Evolutionary conservation across 495 filamentous ascomycete species (phyloP).

Genomic region (Penicillium simplicissimum): DNA sequence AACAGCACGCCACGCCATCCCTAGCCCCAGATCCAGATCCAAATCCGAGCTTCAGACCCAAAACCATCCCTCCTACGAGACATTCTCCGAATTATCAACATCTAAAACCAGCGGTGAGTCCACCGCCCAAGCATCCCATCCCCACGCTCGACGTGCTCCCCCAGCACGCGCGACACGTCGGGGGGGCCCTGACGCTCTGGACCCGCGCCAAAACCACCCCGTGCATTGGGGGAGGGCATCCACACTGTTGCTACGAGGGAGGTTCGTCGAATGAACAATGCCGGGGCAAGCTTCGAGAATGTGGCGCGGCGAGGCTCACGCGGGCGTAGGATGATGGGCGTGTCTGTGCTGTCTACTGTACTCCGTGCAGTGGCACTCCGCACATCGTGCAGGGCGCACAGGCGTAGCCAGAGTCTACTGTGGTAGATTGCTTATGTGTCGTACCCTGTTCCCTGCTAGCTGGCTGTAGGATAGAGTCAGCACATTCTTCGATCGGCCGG

Average conservation of each 20-base stretch:
- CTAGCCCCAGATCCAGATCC: slow-evolving; percentile 4
- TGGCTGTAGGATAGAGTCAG: neutral
- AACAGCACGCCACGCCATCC: slow-evolving; percentile 4
- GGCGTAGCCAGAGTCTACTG: neutral
- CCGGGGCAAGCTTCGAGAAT: slow-evolving; percentile 29
- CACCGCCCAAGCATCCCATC: neutral
- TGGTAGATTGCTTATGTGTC: neutral
- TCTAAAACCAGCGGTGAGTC: slow-evolving; percentile 17
- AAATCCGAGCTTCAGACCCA: neutral
- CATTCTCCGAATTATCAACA: neutral
- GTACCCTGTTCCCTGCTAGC: neutral
- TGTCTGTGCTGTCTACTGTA: neutral
- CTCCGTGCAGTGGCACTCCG: neutral
- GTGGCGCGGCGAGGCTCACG: slow-evolving; percentile 14
- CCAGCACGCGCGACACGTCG: neutral
- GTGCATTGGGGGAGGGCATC: neutral
- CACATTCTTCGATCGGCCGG: slow-evolving; percentile 7
- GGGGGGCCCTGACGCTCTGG: neutral
- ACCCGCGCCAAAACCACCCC: slow-evolving; percentile 2
- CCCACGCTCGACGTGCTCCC: slow-evolving; percentile 11
- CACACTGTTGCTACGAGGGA: neutral
- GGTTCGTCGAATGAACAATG: neutral
- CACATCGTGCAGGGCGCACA: neutral
- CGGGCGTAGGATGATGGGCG: neutral
- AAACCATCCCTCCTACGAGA: neutral